phyloP scores from a whole-genome alignment of 2,329 filamentous ascomycete genomes.

The Colletotrichum sansevieriae region DNA sequence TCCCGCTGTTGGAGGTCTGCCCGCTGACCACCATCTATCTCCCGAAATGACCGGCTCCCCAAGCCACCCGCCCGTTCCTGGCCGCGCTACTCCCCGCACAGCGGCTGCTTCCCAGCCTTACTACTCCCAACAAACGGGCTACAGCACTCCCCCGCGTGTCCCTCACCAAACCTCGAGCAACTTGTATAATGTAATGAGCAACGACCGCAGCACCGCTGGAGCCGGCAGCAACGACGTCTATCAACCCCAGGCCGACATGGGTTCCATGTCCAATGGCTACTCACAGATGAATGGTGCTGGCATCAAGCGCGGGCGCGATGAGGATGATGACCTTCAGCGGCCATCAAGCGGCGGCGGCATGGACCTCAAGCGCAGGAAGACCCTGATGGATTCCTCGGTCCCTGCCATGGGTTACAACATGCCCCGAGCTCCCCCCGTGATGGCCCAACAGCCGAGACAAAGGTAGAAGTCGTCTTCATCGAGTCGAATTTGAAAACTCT shows the following conservation, averaged over 20 bases:
- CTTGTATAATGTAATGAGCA: slow-evolving; percentile 90
- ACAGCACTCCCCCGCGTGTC: slow-evolving; percentile 83
- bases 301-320: slow-evolving; percentile 65
- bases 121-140: slow-evolving; percentile 77
- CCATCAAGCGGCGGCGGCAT: slow-evolving; percentile 71
- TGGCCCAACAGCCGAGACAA: slow-evolving; percentile 55
- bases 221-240: slow-evolving; percentile 77
- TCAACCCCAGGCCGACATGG: slow-evolving; percentile 72
- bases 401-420: slow-evolving; percentile 65
- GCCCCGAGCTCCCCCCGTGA: slow-evolving; percentile 60
- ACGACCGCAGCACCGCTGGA: slow-evolving; percentile 78
- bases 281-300: slow-evolving; percentile 74
- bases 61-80: slow-evolving; percentile 82
- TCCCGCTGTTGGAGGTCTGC: slow-evolving; percentile 73
- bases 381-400: slow-evolving; percentile 73
- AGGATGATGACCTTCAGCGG: slow-evolving; percentile 72
- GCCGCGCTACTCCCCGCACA: slow-evolving; percentile 87
- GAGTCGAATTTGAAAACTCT: slow-evolving; percentile 1
- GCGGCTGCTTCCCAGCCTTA: slow-evolving; percentile 78
- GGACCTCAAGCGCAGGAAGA: slow-evolving; percentile 84
- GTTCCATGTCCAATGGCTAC: slow-evolving; percentile 72
- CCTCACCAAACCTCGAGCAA: slow-evolving; percentile 78
- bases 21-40: slow-evolving; percentile 81
- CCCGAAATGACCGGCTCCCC: slow-evolving; percentile 88
- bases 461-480: slow-evolving; percentile 48